These are phyloP conservation scores for Lachancea sp. DNA, from an alignment of 805 yeast species.

Conservation along the genomic window DNA sequence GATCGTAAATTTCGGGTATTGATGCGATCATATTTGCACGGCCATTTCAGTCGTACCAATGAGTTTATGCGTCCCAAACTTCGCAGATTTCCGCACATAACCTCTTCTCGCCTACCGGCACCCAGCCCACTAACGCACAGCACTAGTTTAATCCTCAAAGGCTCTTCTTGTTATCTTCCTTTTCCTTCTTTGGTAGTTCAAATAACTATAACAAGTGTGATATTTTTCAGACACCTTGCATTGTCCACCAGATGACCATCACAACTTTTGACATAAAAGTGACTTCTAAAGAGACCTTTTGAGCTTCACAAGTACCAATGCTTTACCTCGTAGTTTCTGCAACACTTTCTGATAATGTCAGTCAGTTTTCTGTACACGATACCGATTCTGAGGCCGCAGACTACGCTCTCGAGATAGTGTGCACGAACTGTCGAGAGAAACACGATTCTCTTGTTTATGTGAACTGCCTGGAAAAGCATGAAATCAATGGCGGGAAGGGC, in stretches of 20 bases:
- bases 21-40: background rate
- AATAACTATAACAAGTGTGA: background rate
- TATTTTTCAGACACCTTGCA: background rate
- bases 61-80: background rate
- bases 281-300: too few species aligned
- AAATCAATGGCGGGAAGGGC: constrained; percentile 65
- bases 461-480: constrained; percentile 59
- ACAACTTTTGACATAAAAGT: too few species aligned
- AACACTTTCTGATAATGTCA: constrained; percentile 40
- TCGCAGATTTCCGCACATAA: background rate
- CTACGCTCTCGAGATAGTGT: constrained; percentile 65
- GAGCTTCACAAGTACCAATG: constrained; percentile 13
- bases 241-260: background rate
- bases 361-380: constrained; percentile 55
- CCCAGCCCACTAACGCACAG: background rate
- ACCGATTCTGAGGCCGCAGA: constrained; percentile 56
- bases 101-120: background rate
- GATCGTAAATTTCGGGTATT: background rate
- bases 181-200: background rate
- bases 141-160: too few species aligned
- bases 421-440: constrained; percentile 72
- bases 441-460: constrained; percentile 68
- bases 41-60: background rate
- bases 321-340: constrained; percentile 25
- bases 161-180: background rate